A percentile compares a stretch with the other conserved stretches of the same genome.
These are phyloP conservation scores for Fusarium sp. DNA, from an alignment of 2,329 filamentous ascomycete genomes.

Conservation along the genomic window DNA sequence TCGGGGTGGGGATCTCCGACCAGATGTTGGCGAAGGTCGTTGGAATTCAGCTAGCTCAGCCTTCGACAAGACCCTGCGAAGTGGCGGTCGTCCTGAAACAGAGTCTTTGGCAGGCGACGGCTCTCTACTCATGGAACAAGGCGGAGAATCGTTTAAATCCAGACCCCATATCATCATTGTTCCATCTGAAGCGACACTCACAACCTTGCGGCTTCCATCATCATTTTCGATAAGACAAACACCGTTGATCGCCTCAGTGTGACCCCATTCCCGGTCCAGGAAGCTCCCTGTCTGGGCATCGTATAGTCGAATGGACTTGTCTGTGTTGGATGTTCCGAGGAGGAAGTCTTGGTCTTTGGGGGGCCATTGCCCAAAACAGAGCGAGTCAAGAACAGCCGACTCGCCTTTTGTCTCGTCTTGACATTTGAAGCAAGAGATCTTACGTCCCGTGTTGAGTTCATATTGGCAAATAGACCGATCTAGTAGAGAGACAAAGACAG, in stretches of 20 bases:
- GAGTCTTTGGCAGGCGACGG: constrained; percentile 62
- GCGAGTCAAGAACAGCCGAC: constrained; percentile 81
- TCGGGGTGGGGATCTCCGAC: constrained; percentile 64
- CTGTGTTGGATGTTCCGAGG: constrained; percentile 88
- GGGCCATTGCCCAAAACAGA: constrained; percentile 69
- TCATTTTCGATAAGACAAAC: constrained; percentile 73
- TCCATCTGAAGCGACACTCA: constrained; percentile 81
- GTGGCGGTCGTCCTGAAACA: constrained; percentile 71
- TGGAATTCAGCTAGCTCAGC: constrained; percentile 86
- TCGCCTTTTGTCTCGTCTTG: constrained; percentile 82
- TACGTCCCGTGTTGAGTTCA: constrained; percentile 72
- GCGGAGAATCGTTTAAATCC: constrained; percentile 57
- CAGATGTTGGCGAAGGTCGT: constrained; percentile 55
- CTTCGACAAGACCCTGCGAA: constrained; percentile 86
- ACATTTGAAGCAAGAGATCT: constrained; percentile 79
- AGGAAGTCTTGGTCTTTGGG: constrained; percentile 70
- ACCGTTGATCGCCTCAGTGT: constrained; percentile 92
- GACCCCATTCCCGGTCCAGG: constrained; percentile 89
- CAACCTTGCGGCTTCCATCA: constrained; percentile 64
- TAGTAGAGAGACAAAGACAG: constrained; percentile 65
- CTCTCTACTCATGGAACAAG: constrained; percentile 56
- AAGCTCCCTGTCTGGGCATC: constrained; percentile 79
- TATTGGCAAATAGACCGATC: constrained; percentile 69
- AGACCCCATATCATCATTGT: constrained; percentile 83
- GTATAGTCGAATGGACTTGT: constrained; percentile 94